Conservation (phyloP, 129 eudicot species). For the Erigeron canadensis region DNA sequence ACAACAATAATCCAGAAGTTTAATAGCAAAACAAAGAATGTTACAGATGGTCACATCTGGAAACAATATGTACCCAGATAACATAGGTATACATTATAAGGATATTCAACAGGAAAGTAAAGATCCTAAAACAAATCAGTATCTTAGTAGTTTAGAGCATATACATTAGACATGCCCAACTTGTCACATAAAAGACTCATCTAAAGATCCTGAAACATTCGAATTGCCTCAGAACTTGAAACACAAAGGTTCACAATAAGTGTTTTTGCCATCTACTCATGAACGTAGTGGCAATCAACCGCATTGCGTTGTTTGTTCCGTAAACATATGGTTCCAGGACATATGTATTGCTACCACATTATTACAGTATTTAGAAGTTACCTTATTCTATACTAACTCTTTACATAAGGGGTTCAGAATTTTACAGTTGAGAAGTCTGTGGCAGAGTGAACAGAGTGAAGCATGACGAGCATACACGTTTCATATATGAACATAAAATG, state of each 20-base stretch:
- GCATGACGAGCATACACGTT: not conserved
- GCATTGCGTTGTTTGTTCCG: not conserved
- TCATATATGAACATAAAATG: not conserved
- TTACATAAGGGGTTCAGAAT: not conserved
- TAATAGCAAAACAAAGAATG: not conserved
- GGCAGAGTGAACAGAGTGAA: not conserved
- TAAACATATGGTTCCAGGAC: not conserved
- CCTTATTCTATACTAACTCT: not conserved
- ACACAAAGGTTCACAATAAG: not conserved
- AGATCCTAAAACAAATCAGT: constrained; percentile 11
- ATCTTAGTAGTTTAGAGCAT: constrained; percentile 2
- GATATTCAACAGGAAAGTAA: constrained; percentile 5
- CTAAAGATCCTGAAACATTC: not conserved
- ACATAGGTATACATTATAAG: too few relatives aligned
- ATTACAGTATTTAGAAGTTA: not conserved
- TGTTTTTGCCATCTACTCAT: not conserved
- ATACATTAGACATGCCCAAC: not conserved
- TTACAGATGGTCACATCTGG: constrained; percentile 3
- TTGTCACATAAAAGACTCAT: not conserved
- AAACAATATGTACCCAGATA: not conserved
- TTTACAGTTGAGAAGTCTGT: too few relatives aligned
- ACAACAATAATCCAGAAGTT: not conserved
- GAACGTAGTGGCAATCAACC: constrained; percentile 1
- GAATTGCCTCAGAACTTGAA: not conserved
- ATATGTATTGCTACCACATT: not conserved